Evolutionary conservation across 768 basidiomycete species (phyloP), one percentile per base, ranked within the genome.

Genomic region (Holtermanniella nyarrowii): DNA sequence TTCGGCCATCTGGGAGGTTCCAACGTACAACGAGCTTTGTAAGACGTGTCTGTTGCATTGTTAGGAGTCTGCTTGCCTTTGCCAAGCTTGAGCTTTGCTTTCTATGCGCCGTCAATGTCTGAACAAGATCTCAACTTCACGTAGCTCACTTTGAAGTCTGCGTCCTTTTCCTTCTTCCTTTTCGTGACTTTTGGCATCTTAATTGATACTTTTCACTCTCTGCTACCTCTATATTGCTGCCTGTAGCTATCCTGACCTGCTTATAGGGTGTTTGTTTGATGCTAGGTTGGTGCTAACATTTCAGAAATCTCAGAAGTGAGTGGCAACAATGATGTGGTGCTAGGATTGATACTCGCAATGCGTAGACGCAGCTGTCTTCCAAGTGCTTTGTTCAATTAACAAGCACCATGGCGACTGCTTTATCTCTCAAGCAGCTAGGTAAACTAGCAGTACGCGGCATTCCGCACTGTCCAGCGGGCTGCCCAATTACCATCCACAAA

Each of bases 51-150:
- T 59, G 96, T 80, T 4, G 81, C 86, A 77, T 97, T 97, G 43
- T 74, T 77, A 10, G 89, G 77, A 10, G 75, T 68, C 61, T 84
- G 80, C 71, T 91, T 97, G 42, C 87, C 89, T 70, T 93, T 99
- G 27, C 93, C 93, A 46, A 99, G 85, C 72, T 95, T 99, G 31
- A 95, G 77, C 71, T 86, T 96, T 22, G 88, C 82, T 88, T 90
- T 96, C 88, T 96, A 70, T 7, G 10, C 37, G 26, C 21, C 50
- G 20, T 14, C 7, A 37, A 24, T 16, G 18, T 14, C 21, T 22
- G 16, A 40, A 42, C 26, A 46, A 37, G 26, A 13, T 25, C 10
- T 41, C 46, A 26, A 21, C 4, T 12, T 26, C 44, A 7, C 37
- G 14, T 43, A 18, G 66, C 74, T 52, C 68, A 86, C 88, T 23